Base-by-base conservation (phyloP, 345 rosid species). In the Euphorbia pulcherrima region DNA sequence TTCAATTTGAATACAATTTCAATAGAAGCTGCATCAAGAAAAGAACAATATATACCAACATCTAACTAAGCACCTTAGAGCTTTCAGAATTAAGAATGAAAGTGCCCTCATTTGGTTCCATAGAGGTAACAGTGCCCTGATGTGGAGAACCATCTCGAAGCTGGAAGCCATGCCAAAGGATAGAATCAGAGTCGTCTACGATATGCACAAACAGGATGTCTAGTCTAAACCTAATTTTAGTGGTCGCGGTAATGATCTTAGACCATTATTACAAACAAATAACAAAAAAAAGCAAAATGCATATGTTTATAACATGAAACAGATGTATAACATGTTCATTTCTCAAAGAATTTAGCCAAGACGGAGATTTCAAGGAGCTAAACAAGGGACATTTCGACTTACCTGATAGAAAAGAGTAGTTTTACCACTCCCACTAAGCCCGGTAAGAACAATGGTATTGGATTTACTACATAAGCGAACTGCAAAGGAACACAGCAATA, bases 61-160 rank as follows among this genome's bases (percentile, higher is more conserved):
- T 48, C 28, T 65, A 69, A 66, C 55, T 68, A 63, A 16, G 64
- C 63, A 89, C 98, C 96, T 86, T 84, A 4, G 79, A 52, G 56
- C 74, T 83, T 80, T 90, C 97, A 59, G 92, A 67, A 82, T 87
- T 87, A 35, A 90, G 54, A 59, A 84, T 63, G 52, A 90, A 93
- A 69, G 86, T 86, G 62, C 85, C 92, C 80, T 93, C 97, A 79
- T 90, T 93, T 12, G 92, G 91, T 72, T 93, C 98, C 98, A 93
- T 89, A 7, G 98, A 93, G 51, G 96, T 90, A 28, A 90, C 98
- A 70, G 96, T 87, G 14, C 92, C 96, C 72, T 80, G 90, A 78
- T 90, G 96, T 0, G 89, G 76, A 53, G 94, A 84, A 51, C 94
- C 98, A 83, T 93, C 98, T 26, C 89, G 90, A 62, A 90, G 96